phyloP scores from a whole-genome alignment of 2,329 filamentous ascomycete species.

The Thermomyces lanuginosus region DNA sequence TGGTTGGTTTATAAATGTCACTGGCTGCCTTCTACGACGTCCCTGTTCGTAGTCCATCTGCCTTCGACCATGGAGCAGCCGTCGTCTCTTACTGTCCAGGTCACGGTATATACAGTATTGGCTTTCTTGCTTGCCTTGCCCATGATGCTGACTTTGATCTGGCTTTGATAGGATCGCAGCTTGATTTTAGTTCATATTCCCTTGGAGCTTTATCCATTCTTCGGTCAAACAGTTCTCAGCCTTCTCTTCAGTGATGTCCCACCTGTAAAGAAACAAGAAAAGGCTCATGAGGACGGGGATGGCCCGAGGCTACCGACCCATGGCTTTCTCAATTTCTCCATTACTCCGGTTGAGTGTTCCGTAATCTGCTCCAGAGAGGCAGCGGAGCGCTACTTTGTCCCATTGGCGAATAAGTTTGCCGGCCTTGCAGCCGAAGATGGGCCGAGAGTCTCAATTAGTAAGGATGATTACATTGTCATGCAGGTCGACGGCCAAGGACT shows the following conservation, averaged over 20 bases:
- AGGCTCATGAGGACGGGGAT: constrained; percentile 23
- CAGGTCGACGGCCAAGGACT: constrained; percentile 80
- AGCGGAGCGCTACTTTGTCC: constrained; percentile 58
- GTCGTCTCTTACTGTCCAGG: constrained; percentile 16
- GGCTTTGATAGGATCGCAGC: constrained; percentile 52
- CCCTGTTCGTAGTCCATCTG: too few species aligned
- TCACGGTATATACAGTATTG: constrained; percentile 18
- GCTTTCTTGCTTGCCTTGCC: neutral
- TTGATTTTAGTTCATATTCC: constrained; percentile 86
- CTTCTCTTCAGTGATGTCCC: constrained; percentile 51
- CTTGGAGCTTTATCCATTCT: constrained; percentile 54
- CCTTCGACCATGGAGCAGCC: constrained; percentile 15
- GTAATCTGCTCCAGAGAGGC: constrained; percentile 70
- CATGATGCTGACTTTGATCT: neutral
- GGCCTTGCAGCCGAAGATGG: constrained; percentile 19
- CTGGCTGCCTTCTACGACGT: too few species aligned
- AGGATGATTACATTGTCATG: constrained; percentile 73
- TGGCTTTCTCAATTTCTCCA: constrained; percentile 80
- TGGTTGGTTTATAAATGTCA: too few species aligned
- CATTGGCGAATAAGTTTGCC: constrained; percentile 50
- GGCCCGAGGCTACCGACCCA: constrained; percentile 31
- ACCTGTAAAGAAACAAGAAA: constrained; percentile 24
- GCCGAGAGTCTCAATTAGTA: constrained; percentile 53
- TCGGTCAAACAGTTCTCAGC: constrained; percentile 75
- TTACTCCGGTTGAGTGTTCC: constrained; percentile 85